Evolutionary conservation across 2,329 filamentous ascomycete genomes (phyloP).

Genomic region (Sordariomycetes sp.): DNA sequence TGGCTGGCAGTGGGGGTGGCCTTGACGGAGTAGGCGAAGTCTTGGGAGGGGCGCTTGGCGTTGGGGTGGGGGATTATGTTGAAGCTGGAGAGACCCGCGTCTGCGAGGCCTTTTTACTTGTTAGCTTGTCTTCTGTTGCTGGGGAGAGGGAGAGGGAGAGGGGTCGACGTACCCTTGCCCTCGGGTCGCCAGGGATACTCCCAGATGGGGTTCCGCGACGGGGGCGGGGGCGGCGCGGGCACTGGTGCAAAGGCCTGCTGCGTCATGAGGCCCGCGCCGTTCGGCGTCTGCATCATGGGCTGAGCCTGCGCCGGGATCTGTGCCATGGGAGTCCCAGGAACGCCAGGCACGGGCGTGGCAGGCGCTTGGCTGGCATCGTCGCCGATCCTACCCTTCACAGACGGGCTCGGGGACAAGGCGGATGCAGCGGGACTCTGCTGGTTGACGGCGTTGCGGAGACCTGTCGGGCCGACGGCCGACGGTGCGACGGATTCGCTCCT

Average conservation of each 20-base stretch:
- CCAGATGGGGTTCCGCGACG: conserved; percentile 17
- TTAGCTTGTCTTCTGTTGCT: too few relatives aligned
- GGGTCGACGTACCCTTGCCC: conserved; percentile 2
- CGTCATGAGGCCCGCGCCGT: background rate
- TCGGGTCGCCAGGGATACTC: conserved; percentile 10
- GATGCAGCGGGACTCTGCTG: conserved; percentile 28
- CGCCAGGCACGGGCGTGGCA: conserved; percentile 1
- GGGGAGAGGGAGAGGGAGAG: background rate
- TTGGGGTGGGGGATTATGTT: background rate
- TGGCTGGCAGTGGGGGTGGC: background rate
- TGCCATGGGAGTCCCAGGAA: conserved; percentile 12
- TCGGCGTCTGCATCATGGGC: background rate
- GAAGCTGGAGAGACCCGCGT: background rate
- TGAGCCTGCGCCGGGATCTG: conserved; percentile 6
- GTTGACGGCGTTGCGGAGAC: conserved; percentile 7
- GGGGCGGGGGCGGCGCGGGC: conserved; percentile 16
- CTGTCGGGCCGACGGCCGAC: background rate
- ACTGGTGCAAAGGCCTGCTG: background rate
- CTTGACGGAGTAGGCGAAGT: background rate
- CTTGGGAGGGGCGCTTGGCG: background rate
- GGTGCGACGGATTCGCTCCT: background rate
- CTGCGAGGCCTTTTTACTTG: background rate
- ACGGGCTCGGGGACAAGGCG: conserved; percentile 29
- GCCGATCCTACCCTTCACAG: conserved; percentile 13
- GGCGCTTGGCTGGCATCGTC: conserved; percentile 21